Percentiles rank a stretch among this genome's conserved stretches.
Evolutionary conservation across 2,329 filamentous ascomycete species (phyloP).

Genomic region (Nemania abortiva): DNA sequence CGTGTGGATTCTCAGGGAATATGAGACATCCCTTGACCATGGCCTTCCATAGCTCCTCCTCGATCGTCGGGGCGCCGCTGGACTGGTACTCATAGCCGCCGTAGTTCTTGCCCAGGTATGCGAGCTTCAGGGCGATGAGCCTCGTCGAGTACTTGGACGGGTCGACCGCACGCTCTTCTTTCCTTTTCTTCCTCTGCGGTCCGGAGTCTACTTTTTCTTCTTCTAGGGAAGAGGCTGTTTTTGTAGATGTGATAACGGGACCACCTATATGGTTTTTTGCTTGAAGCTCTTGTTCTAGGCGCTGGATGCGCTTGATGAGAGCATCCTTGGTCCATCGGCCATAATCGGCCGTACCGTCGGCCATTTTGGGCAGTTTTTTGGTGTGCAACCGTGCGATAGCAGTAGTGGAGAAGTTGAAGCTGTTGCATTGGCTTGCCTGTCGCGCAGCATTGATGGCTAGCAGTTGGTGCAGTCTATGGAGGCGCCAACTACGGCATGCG

Average conservation of each 20-base stretch:
- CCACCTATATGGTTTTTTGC: slow-evolving; percentile 25
- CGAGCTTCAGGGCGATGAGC: slow-evolving; percentile 90
- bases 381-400: slow-evolving; percentile 21
- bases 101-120: slow-evolving; percentile 91
- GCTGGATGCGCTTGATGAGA: slow-evolving; percentile 75
- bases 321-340: slow-evolving; percentile 75
- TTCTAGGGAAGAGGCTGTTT: slow-evolving; percentile 1
- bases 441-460: slow-evolving; percentile 19
- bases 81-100: slow-evolving; percentile 92
- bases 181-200: slow-evolving; percentile 60
- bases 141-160: slow-evolving; percentile 84
- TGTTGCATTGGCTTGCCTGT: slow-evolving; percentile 33
- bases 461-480: slow-evolving; percentile 34
- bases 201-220: slow-evolving; percentile 46
- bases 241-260: slow-evolving; percentile 10
- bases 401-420: slow-evolving; percentile 41
- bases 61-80: slow-evolving; percentile 81
- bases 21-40: slow-evolving; percentile 86
- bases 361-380: slow-evolving; percentile 42
- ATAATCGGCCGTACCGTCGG: slow-evolving; percentile 61
- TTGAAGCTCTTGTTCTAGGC: slow-evolving; percentile 70
- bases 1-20: slow-evolving; percentile 71
- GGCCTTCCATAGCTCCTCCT: slow-evolving; percentile 94
- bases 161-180: slow-evolving; percentile 71
- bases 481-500: slow-evolving; percentile 44